Percentiles rank a stretch among this genome's conserved stretches.
Conservation (phyloP, 2,329 filamentous ascomycete genomes). For the Colletotrichum sp. region DNA sequence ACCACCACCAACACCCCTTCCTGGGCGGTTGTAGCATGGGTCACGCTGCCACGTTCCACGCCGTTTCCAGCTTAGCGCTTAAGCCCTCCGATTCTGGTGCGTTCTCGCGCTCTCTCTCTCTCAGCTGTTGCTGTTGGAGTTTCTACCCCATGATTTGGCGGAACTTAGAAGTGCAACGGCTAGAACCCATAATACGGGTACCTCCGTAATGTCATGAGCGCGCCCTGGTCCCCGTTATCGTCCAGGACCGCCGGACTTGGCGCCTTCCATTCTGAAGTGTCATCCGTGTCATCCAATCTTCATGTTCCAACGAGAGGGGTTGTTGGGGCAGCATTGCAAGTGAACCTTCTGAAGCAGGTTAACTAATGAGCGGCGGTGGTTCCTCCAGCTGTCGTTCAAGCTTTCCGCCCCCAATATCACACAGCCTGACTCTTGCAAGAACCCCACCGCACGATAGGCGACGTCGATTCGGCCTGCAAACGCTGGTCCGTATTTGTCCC, state of each 20-base stretch:
- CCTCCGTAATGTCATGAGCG: background rate
- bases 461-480: background rate
- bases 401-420: background rate
- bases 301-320: background rate
- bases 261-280: background rate
- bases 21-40: background rate
- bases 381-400: background rate
- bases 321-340: background rate
- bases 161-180: background rate
- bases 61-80: background rate
- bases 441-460: background rate
- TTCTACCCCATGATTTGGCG: background rate
- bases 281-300: slow-evolving; percentile 1
- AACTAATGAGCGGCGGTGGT: background rate
- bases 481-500: background rate
- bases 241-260: background rate
- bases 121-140: background rate
- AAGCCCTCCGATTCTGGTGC: background rate
- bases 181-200: background rate
- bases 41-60: background rate
- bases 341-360: background rate
- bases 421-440: background rate
- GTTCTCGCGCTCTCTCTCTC: background rate
- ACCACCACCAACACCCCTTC: background rate
- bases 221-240: background rate